These are phyloP conservation scores for Pachyrhizus erosus DNA, from an alignment of 306 rosid genomes.

Conservation along the genomic window DNA sequence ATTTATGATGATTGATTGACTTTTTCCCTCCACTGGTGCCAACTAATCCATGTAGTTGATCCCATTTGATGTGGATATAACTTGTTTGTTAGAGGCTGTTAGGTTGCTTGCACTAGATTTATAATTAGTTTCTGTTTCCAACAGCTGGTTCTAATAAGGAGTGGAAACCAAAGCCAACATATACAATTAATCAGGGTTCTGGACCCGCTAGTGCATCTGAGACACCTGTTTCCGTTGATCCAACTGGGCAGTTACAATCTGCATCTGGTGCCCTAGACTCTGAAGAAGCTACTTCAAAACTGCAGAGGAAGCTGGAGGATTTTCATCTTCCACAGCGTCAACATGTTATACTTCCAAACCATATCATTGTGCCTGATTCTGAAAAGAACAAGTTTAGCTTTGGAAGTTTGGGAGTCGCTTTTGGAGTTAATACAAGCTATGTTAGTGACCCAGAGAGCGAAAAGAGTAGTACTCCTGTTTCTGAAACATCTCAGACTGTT, in stretches of 20 bases:
- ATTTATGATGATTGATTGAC: conserved; percentile 39
- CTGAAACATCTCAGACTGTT: conserved; percentile 72
- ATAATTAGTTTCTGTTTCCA: conserved; percentile 49
- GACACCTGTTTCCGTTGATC: conserved; percentile 55
- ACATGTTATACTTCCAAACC: conserved; percentile 90
- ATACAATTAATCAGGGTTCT: conserved; percentile 60
- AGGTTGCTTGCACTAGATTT: conserved; percentile 42
- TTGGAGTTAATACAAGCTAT: conserved; percentile 61
- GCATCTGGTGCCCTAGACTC: conserved; percentile 62
- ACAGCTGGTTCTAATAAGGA: conserved; percentile 94
- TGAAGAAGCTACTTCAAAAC: conserved; percentile 67
- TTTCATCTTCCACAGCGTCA: conserved; percentile 76
- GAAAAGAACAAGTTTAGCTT: conserved; percentile 89
- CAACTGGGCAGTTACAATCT: conserved; percentile 51
- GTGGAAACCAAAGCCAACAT: conserved; percentile 92
- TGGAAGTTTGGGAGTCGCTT: conserved; percentile 89
- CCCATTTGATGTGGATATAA: background rate
- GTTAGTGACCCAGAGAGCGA: conserved; percentile 66
- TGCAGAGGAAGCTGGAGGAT: conserved; percentile 79
- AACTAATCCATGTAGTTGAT: background rate
- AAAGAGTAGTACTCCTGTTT: conserved; percentile 69
- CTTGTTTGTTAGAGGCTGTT: background rate
- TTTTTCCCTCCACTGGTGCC: background rate
- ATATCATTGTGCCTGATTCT: conserved; percentile 92
- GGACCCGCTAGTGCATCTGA: conserved; percentile 66